Conservation (phyloP, 2,329 filamentous ascomycete species). For the Phoma sp. region DNA sequence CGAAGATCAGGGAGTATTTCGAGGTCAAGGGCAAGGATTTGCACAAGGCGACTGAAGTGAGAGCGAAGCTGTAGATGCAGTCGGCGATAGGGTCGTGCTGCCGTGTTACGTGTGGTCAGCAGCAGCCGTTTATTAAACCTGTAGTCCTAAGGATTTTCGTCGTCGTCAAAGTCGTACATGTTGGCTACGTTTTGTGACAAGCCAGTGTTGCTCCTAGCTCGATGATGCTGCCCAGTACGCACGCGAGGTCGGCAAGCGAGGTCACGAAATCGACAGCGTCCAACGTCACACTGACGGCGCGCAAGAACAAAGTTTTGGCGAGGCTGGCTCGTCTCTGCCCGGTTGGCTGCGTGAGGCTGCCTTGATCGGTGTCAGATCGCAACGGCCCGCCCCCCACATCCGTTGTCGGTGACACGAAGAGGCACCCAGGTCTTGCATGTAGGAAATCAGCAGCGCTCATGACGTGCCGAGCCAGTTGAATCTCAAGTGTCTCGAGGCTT, state of each 20-base stretch:
- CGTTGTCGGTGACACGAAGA: slow-evolving; percentile 10
- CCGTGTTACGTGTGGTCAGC: neutral
- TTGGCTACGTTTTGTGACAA: neutral
- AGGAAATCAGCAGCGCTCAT: neutral
- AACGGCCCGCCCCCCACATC: slow-evolving; percentile 38
- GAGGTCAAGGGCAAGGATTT: slow-evolving; percentile 49
- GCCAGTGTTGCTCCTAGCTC: neutral
- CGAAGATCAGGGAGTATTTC: slow-evolving; percentile 79
- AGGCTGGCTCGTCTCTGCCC: slow-evolving; percentile 22
- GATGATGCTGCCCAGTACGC: neutral
- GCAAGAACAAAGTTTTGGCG: neutral
- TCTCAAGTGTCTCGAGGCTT: neutral
- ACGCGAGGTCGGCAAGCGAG: neutral
- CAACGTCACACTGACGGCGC: slow-evolving; percentile 8
- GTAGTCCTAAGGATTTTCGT: neutral
- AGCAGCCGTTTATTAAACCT: neutral
- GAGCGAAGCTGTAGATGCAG: slow-evolving; percentile 49
- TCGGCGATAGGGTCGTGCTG: neutral
- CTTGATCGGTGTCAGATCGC: slow-evolving; percentile 33
- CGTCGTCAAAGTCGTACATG: neutral
- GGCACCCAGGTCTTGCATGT: neutral
- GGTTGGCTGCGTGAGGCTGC: slow-evolving; percentile 19
- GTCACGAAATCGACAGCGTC: neutral
- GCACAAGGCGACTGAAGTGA: slow-evolving; percentile 48
- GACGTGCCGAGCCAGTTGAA: neutral